Evolutionary conservation across 2,329 filamentous ascomycete genomes (phyloP).

Genomic region (Dactylonectria macrodidyma): DNA sequence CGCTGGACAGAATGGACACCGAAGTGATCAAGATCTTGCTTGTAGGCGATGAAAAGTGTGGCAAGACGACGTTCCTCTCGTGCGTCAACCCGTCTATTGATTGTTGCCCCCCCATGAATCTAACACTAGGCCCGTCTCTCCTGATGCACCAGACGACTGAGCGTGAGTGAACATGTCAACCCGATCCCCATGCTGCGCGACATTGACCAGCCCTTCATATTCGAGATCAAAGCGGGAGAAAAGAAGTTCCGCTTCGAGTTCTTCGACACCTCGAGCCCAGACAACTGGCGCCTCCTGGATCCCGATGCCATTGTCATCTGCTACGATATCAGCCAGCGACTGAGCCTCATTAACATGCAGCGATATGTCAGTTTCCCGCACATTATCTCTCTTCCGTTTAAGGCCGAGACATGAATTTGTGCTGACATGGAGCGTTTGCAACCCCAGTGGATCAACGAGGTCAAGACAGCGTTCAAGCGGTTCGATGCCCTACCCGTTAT

Average conservation of each 20-base stretch:
- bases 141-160: conserved; percentile 63
- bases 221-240: conserved; percentile 63
- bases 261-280: conserved; percentile 71
- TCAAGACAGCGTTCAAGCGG: conserved; percentile 63
- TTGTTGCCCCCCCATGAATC: conserved; percentile 14
- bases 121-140: conserved; percentile 26
- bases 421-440: neutral
- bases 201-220: conserved; percentile 72
- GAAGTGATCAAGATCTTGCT: conserved; percentile 68
- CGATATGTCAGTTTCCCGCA: conserved; percentile 61
- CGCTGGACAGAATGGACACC: conserved; percentile 58
- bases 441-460: conserved; percentile 70
- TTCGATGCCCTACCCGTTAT: conserved; percentile 68
- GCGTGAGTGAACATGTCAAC: conserved; percentile 58
- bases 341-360: conserved; percentile 72
- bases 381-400: conserved; percentile 1
- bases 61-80: conserved; percentile 75
- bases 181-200: conserved; percentile 68
- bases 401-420: too few species aligned
- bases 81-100: conserved; percentile 54
- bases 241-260: conserved; percentile 69
- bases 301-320: conserved; percentile 73
- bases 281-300: conserved; percentile 70
- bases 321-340: conserved; percentile 73
- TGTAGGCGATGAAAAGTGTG: conserved; percentile 72